phyloP scores from a whole-genome alignment of 164 flowering plant genomes.

The Taxillus chinensis region DNA sequence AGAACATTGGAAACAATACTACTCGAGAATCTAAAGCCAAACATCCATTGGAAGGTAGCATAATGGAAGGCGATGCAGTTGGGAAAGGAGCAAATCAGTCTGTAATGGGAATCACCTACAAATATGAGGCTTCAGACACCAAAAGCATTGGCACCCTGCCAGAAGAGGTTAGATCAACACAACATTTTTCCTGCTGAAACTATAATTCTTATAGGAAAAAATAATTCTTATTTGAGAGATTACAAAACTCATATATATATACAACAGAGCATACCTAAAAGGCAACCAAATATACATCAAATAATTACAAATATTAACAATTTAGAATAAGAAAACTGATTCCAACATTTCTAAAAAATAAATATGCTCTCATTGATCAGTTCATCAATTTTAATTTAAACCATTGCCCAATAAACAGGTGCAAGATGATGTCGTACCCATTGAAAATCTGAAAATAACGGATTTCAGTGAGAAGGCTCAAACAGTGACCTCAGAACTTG shows the following conservation, averaged over 20 bases:
- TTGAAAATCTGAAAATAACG: too few species aligned
- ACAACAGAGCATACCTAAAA: too few species aligned
- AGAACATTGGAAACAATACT: not conserved
- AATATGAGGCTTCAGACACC: not conserved
- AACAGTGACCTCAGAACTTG: too few species aligned
- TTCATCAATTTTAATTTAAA: not conserved
- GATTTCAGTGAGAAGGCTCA: too few species aligned
- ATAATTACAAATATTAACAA: too few species aligned
- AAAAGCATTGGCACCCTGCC: not conserved
- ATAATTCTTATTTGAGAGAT: too few species aligned
- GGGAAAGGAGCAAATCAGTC: conserved; percentile 8
- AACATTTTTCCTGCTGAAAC: not conserved
- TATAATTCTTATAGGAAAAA: too few species aligned
- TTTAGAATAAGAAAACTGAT: too few species aligned
- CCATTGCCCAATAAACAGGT: not conserved
- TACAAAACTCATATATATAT: too few species aligned
- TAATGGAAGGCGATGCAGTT: conserved; percentile 6
- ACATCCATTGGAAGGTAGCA: conserved; percentile 4
- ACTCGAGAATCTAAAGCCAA: not conserved
- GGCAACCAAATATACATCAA: too few species aligned
- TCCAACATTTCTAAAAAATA: not conserved
- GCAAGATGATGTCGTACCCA: not conserved
- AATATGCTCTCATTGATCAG: not conserved
- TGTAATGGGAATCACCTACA: not conserved
- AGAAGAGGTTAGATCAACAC: conserved; percentile 15